Percentiles rank a stretch among this genome's conserved stretches.
Evolutionary conservation across 257 asterid species (phyloP).

Genomic region (Echium plantagineum): DNA sequence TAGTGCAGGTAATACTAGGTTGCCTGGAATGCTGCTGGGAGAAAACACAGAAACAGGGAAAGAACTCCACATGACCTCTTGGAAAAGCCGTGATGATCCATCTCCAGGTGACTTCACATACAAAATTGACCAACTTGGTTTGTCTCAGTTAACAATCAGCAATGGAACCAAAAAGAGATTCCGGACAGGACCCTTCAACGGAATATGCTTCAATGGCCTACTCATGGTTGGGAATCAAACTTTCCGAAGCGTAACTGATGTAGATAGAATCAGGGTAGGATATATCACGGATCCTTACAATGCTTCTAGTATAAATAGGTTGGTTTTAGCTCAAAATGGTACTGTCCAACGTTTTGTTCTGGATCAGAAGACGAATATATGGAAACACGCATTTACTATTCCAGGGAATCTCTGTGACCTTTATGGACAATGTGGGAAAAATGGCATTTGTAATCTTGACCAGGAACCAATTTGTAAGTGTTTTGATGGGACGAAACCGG

Average conservation of each 20-base stretch:
- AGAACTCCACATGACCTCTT: constrained; percentile 8
- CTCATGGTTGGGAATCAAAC: constrained; percentile 8
- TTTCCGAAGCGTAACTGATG: background rate
- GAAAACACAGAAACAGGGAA: constrained; percentile 8
- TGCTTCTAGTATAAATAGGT: background rate
- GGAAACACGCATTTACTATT: background rate
- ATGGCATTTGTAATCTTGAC: constrained; percentile 14
- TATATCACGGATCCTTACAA: constrained; percentile 6
- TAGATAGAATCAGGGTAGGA: background rate
- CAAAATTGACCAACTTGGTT: constrained; percentile 9
- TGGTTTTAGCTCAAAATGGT: constrained; percentile 1
- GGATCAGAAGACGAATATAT: constrained; percentile 6
- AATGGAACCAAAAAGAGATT: constrained; percentile 8
- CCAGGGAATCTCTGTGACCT: constrained; percentile 17
- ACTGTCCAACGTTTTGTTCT: constrained; percentile 4
- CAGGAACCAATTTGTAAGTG: constrained; percentile 23
- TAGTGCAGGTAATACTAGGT: constrained; percentile 11
- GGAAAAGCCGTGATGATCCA: constrained; percentile 18
- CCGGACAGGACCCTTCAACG: constrained; percentile 15
- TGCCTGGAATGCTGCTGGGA: constrained; percentile 14
- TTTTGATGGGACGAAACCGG: constrained; percentile 16
- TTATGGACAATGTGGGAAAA: constrained; percentile 19
- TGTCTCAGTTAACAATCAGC: constrained; percentile 15
- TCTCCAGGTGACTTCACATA: constrained; percentile 17
- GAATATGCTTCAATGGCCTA: constrained; percentile 13